Evolutionary conservation across 139 green algal genomes (phyloP).

Genomic region (Picochlorum sp.): DNA sequence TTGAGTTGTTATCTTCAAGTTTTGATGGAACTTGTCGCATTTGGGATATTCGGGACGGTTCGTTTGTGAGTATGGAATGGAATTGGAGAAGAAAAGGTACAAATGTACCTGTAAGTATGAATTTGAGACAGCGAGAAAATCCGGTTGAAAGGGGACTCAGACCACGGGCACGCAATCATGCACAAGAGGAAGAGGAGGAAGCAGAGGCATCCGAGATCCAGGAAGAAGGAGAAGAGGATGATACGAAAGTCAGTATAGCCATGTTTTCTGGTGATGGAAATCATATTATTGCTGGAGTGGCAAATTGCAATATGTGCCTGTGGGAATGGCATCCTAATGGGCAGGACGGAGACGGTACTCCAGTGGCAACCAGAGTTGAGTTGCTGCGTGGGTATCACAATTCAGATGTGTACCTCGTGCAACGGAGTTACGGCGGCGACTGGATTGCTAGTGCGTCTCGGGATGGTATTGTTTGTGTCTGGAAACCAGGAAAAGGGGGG

Average conservation of each 20-base stretch:
- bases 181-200: not conserved
- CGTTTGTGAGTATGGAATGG: slow-evolving; percentile 27
- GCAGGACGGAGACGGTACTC: not conserved
- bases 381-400: slow-evolving; percentile 35
- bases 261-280: slow-evolving; percentile 47
- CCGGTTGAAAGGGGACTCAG: no score
- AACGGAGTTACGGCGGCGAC: slow-evolving; percentile 48
- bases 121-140: not conserved
- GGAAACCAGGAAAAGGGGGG: slow-evolving; percentile 5
- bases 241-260: slow-evolving; percentile 49
- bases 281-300: slow-evolving; percentile 54
- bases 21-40: slow-evolving; percentile 65
- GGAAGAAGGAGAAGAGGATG: slow-evolving; percentile 1
- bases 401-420: slow-evolving; percentile 55
- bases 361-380: slow-evolving; percentile 2
- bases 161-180: not conserved
- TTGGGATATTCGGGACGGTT: slow-evolving; percentile 44
- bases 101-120: not conserved
- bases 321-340: slow-evolving; percentile 44
- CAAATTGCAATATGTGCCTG: slow-evolving; percentile 50
- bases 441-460: slow-evolving; percentile 57
- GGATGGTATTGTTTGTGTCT: slow-evolving; percentile 61
- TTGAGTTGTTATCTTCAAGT: slow-evolving; percentile 56
- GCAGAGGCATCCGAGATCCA: not conserved
- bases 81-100: not conserved